phyloP scores from a whole-genome alignment of 2,329 filamentous ascomycete species.

The Aspergillus bombycis region DNA sequence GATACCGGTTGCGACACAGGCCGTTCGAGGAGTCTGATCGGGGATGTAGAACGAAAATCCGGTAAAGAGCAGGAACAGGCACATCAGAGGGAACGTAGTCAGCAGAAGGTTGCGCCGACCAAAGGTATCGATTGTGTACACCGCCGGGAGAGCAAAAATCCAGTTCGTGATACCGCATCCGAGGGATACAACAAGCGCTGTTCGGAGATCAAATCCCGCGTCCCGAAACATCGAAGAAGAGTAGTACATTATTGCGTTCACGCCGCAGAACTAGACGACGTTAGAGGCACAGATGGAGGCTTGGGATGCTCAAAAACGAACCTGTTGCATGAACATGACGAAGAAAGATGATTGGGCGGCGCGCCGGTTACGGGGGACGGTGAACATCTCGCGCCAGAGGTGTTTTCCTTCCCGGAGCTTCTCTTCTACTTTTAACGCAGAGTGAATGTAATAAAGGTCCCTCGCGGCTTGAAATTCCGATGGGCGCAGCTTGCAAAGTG shows the following conservation, averaged over 20 bases:
- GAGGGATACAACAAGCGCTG: constrained; percentile 60
- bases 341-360: constrained; percentile 63
- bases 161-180: constrained; percentile 67
- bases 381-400: constrained; percentile 56
- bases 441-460: constrained; percentile 51
- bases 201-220: constrained; percentile 46
- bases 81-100: constrained; percentile 68
- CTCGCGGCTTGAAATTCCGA: constrained; percentile 49
- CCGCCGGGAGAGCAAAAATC: constrained; percentile 64
- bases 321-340: constrained; percentile 70
- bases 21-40: constrained; percentile 39
- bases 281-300: constrained; percentile 1
- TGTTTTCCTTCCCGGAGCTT: constrained; percentile 54
- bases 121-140: constrained; percentile 70
- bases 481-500: constrained; percentile 48
- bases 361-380: constrained; percentile 64
- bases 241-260: constrained; percentile 64
- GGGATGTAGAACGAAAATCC: constrained; percentile 59
- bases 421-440: constrained; percentile 64
- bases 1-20: constrained; percentile 47
- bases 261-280: constrained; percentile 46
- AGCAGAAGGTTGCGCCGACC: constrained; percentile 67
- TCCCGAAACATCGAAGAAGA: constrained; percentile 49
- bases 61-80: constrained; percentile 54
- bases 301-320: constrained; percentile 21